Conservation (phyloP, 108 stramenopile species). For the Cyclotella choctawhatcheeana region DNA sequence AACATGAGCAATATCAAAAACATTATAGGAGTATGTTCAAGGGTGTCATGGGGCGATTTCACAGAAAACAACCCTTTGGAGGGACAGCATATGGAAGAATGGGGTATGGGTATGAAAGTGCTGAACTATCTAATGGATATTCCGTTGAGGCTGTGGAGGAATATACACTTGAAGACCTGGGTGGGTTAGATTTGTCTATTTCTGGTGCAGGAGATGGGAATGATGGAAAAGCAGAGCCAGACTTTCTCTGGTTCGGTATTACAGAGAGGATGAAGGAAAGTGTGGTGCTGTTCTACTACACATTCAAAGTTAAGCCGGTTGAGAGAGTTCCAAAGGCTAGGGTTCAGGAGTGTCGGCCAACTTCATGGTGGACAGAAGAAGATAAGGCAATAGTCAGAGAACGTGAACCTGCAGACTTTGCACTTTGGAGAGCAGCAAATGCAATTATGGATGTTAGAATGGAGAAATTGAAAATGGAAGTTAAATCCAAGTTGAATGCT, state of each 20-base stretch:
- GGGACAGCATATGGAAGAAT: constrained; percentile 48
- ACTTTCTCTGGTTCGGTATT: constrained; percentile 52
- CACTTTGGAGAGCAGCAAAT: constrained; percentile 52
- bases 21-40: constrained; percentile 54
- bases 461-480: constrained; percentile 51
- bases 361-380: constrained; percentile 40
- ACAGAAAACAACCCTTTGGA: constrained; percentile 29
- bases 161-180: constrained; percentile 47
- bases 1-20: constrained; percentile 41
- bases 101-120: constrained; percentile 42
- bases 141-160: constrained; percentile 44
- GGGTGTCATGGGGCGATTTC: constrained; percentile 50
- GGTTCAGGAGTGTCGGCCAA: constrained; percentile 45
- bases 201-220: constrained; percentile 40
- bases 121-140: constrained; percentile 40
- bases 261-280: constrained; percentile 52
- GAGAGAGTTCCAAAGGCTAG: constrained; percentile 20
- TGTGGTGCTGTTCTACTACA: constrained; percentile 31
- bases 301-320: constrained; percentile 29
- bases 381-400: constrained; percentile 32
- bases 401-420: constrained; percentile 51
- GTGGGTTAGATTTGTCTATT: constrained; percentile 42
- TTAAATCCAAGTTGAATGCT: constrained; percentile 28
- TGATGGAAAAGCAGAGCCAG: constrained; percentile 39
- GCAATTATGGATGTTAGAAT: constrained; percentile 51